phyloP scores from a whole-genome alignment of 257 asterid species.

The Ophiorrhiza pumila region DNA sequence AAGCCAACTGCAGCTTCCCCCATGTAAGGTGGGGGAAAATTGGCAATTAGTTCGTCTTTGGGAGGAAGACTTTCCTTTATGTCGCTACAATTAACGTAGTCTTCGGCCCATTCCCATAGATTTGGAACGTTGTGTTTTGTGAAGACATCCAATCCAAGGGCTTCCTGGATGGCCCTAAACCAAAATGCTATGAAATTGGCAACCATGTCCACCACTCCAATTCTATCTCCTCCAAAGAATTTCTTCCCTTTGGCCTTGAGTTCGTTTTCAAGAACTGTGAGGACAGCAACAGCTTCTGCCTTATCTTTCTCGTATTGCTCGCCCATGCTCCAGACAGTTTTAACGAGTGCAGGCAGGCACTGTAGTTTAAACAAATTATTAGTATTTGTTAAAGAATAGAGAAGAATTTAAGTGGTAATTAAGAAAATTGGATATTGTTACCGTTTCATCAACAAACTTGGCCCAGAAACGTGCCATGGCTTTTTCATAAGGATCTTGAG shows the following conservation, averaged over 20 bases:
- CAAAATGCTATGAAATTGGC: constrained; percentile 34
- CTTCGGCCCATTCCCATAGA: constrained; percentile 32
- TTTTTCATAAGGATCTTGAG: constrained; percentile 38
- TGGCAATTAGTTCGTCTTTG: constrained; percentile 18
- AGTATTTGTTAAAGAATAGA: neutral
- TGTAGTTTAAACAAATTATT: neutral
- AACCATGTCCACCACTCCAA: constrained; percentile 41
- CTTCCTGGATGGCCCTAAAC: constrained; percentile 27
- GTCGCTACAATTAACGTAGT: constrained; percentile 17
- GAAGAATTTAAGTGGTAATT: too few relatives aligned
- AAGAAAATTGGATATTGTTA: too few relatives aligned
- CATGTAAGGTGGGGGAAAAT: constrained; percentile 19
- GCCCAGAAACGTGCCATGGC: constrained; percentile 54
- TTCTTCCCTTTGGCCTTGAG: constrained; percentile 39
- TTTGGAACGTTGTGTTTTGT: constrained; percentile 38
- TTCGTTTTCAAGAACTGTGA: constrained; percentile 36
- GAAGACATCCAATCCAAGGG: constrained; percentile 27
- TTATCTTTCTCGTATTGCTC: constrained; percentile 44
- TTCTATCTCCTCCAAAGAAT: constrained; percentile 50
- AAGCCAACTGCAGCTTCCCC: neutral
- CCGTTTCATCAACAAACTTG: constrained; percentile 49
- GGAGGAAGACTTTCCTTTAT: constrained; percentile 45
- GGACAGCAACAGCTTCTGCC: constrained; percentile 37
- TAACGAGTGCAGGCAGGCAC: constrained; percentile 28
- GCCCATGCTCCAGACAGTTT: constrained; percentile 29